Conservation (phyloP, 2,329 filamentous ascomycete genomes). For the Fusarium compactum region DNA sequence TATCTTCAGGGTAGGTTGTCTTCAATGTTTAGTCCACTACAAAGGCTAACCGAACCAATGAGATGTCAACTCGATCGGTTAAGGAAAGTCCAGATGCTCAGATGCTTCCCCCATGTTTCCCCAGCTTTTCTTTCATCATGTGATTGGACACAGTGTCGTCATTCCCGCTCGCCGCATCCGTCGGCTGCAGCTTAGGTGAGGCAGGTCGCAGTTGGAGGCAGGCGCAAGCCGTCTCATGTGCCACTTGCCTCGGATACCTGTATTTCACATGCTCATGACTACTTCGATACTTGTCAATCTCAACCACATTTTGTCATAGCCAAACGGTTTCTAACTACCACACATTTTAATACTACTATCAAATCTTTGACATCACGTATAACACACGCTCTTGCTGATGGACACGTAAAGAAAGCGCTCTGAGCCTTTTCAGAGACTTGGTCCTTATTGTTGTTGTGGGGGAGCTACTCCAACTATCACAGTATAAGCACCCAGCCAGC, state of each 20-base stretch:
- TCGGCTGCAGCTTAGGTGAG: conserved; percentile 41
- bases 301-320: conserved; percentile 21
- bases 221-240: conserved; percentile 41
- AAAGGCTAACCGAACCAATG: conserved; percentile 10
- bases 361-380: conserved; percentile 6
- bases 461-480: conserved; percentile 35
- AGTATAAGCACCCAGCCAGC: conserved; percentile 10
- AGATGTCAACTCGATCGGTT: not conserved
- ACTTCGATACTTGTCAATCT: conserved; percentile 20
- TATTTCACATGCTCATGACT: conserved; percentile 47
- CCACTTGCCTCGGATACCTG: conserved; percentile 47
- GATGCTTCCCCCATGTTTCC: conserved; percentile 42
- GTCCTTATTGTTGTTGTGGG: conserved; percentile 36
- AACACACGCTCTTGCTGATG: conserved; percentile 29
- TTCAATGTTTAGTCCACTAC: fast-evolving
- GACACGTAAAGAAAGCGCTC: conserved; percentile 31
- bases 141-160: conserved; percentile 46
- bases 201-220: conserved; percentile 21
- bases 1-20: conserved; percentile 8
- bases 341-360: not conserved
- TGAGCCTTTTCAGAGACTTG: conserved; percentile 37
- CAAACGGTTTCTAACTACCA: conserved; percentile 13
- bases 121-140: conserved; percentile 46
- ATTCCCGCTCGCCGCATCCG: conserved; percentile 46
- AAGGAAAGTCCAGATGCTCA: not conserved